Evolutionary conservation across 371 early-diverging fungal species (phyloP).

Genomic region (Blakeslea trispora): DNA sequence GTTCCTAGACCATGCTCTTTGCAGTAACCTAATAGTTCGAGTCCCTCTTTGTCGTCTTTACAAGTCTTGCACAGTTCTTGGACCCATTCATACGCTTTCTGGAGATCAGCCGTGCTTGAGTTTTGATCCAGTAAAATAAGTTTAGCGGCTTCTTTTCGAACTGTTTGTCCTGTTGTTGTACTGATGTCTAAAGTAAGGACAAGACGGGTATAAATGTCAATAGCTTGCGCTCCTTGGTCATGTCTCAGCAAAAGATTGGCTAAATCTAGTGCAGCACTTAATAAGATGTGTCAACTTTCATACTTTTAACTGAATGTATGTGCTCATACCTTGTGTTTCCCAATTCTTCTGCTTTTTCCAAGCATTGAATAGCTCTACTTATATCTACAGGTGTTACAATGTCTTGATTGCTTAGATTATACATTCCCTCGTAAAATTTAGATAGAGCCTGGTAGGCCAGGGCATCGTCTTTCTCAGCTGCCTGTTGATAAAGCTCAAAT

Average conservation of each 20-base stretch:
- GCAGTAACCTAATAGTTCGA: constrained; percentile 22
- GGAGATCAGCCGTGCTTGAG: neutral
- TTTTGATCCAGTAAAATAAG: neutral
- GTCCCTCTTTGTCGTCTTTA: neutral
- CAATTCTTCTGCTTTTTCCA: constrained; percentile 24
- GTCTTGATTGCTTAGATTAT: constrained; percentile 12
- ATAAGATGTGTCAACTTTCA: neutral
- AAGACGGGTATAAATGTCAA: constrained; percentile 19
- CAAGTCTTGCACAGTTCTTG: neutral
- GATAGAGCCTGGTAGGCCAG: constrained; percentile 74
- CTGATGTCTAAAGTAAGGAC: constrained; percentile 11
- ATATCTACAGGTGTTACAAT: constrained; percentile 4
- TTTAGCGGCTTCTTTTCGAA: constrained; percentile 8
- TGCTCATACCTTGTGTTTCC: constrained; percentile 32
- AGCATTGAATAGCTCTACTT: constrained; percentile 28
- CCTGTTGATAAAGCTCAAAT: constrained; percentile 45
- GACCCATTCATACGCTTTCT: neutral
- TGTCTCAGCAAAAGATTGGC: constrained; percentile 18
- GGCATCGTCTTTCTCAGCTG: constrained; percentile 47
- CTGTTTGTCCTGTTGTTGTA: constrained; percentile 15
- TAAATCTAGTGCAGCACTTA: constrained; percentile 19
- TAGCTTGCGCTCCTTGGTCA: constrained; percentile 15
- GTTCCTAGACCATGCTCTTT: constrained; percentile 39
- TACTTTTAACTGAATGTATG: constrained; percentile 1
- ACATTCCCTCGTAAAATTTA: constrained; percentile 32